phyloP scores from a whole-genome alignment of 108 stramenopile genomes.

The Fragilariopsis cylindrus region DNA sequence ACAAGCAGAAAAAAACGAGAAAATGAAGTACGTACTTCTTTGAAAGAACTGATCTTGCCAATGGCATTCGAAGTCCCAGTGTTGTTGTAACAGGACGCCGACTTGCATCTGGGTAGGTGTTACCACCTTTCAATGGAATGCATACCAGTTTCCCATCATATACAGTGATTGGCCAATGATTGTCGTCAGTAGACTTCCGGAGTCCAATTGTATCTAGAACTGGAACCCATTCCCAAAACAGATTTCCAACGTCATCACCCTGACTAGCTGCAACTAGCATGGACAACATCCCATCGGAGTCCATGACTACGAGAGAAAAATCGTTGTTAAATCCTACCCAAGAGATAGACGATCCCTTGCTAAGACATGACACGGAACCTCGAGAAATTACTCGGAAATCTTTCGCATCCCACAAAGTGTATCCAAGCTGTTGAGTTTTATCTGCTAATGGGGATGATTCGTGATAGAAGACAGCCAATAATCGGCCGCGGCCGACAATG shows the following conservation, averaged over 20 bases:
- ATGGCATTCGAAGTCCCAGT: slow-evolving; percentile 69
- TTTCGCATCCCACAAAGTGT: slow-evolving; percentile 65
- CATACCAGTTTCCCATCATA: slow-evolving; percentile 77
- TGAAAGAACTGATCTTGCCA: slow-evolving; percentile 45
- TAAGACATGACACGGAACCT: slow-evolving; percentile 66
- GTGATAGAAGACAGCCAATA: slow-evolving; percentile 77
- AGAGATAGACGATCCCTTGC: slow-evolving; percentile 55
- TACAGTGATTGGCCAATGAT: slow-evolving; percentile 77
- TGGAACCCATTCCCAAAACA: slow-evolving; percentile 65
- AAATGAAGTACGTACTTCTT: slow-evolving; percentile 42
- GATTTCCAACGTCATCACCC: not conserved
- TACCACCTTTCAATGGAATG: slow-evolving; percentile 80
- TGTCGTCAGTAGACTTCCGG: slow-evolving; percentile 73
- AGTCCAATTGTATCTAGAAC: slow-evolving; percentile 79
- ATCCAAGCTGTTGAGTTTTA: slow-evolving; percentile 82
- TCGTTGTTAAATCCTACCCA: slow-evolving; percentile 85
- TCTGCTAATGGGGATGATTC: slow-evolving; percentile 56
- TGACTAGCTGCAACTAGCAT: slow-evolving; percentile 56
- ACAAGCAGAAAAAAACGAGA: not conserved
- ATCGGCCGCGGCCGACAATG: slow-evolving; percentile 68
- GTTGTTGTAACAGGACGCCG: slow-evolving; percentile 76
- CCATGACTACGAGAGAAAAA: slow-evolving; percentile 68
- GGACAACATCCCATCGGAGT: slow-evolving; percentile 77
- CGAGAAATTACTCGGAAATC: slow-evolving; percentile 43
- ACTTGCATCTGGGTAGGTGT: slow-evolving; percentile 72